phyloP scores from a whole-genome alignment of 23 red algal species.

The Gracilaria vermiculophylla region DNA sequence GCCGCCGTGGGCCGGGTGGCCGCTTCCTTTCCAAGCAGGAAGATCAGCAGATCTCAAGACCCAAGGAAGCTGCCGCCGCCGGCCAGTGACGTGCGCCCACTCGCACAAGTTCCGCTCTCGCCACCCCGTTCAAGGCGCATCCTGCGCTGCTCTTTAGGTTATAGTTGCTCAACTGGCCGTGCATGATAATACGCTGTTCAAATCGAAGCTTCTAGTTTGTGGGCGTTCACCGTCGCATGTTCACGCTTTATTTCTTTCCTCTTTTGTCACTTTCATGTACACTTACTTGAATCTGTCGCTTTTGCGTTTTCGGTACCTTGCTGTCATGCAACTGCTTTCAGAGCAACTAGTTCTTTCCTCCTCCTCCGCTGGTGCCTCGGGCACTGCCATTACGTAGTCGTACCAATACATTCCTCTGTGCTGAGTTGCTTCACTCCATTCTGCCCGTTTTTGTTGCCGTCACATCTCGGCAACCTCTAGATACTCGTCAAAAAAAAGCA shows the following conservation, averaged over 20 bases:
- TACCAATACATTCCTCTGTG: background rate
- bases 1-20: constrained; percentile 72
- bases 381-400: background rate
- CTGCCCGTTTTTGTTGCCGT: background rate
- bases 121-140: background rate
- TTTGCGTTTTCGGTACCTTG: constrained; percentile 15
- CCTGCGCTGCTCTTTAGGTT: background rate
- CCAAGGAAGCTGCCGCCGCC: constrained; percentile 40
- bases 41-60: constrained; percentile 34
- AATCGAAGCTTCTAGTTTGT: constrained; percentile 33
- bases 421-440: background rate
- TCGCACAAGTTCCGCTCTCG: too few relatives aligned
- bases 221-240: constrained; percentile 8
- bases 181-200: constrained; percentile 1
- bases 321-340: constrained; percentile 3
- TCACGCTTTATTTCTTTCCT: background rate
- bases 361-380: background rate
- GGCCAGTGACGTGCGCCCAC: constrained; percentile 22
- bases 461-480: background rate
- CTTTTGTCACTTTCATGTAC: constrained; percentile 1
- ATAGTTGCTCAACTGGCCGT: background rate
- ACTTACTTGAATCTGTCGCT: constrained; percentile 11
- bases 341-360: background rate
- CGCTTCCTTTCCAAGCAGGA: constrained; percentile 80
- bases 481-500: background rate